These are phyloP conservation scores for Termitomyces sp. DNA, from an alignment of 768 basidiomycete genomes.

Conservation along the genomic window DNA sequence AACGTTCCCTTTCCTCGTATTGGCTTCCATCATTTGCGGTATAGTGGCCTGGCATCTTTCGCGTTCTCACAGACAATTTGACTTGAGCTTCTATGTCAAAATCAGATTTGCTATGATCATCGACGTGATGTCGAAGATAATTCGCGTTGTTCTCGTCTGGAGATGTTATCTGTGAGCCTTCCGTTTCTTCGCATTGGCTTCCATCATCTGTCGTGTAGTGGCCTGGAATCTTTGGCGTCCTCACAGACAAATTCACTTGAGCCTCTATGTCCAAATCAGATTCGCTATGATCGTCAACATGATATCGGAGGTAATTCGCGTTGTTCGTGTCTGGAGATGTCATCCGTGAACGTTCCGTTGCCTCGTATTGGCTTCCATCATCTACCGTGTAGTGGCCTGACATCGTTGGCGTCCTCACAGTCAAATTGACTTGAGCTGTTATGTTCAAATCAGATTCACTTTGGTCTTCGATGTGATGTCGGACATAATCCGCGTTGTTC, in stretches of 20 bases:
- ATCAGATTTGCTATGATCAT: not conserved
- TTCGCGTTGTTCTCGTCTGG: too few species aligned
- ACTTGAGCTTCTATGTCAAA: not conserved
- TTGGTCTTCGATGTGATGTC: not conserved
- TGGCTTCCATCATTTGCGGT: not conserved
- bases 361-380: not conserved
- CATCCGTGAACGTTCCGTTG: constrained; percentile 1
- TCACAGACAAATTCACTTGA: not conserved
- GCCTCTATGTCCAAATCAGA: not conserved
- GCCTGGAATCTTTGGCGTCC: not conserved
- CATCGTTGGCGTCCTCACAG: not conserved
- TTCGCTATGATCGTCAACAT: not conserved
- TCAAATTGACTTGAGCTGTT: not conserved
- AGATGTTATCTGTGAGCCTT: too few species aligned
- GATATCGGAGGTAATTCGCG: not conserved
- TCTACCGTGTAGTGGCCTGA: not conserved
- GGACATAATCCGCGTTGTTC: not conserved
- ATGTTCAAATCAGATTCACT: not conserved
- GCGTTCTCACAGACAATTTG: not conserved
- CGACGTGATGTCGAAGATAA: too few species aligned
- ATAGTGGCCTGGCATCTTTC: not conserved
- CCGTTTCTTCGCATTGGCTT: not conserved
- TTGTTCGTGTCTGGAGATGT: not conserved
- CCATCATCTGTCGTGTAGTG: not conserved
- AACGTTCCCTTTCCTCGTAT: constrained; percentile 1